These are phyloP conservation scores for Kwoniella shivajii DNA, from an alignment of 1,284 basidiomycete genomes.

Conservation along the genomic window DNA sequence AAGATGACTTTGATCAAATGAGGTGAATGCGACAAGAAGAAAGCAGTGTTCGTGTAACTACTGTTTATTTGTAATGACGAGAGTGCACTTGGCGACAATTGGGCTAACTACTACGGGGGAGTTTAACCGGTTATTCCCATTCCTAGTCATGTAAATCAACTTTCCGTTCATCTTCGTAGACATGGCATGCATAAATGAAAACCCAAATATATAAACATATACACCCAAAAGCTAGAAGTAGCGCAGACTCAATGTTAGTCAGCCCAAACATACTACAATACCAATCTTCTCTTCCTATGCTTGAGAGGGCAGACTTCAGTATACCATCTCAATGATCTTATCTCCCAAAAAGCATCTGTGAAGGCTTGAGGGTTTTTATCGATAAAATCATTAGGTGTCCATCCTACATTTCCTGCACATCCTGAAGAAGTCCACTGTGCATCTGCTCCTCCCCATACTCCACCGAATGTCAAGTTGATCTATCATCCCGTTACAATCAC, in stretches of 20 bases:
- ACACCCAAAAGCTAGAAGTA: neutral
- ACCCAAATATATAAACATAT: too few species aligned
- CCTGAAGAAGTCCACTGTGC: slow-evolving; percentile 3
- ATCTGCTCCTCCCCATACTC: slow-evolving; percentile 56
- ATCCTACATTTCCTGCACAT: slow-evolving; percentile 12
- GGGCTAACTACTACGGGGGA: too few species aligned
- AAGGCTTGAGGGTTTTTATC: slow-evolving; percentile 53
- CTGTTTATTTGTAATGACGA: too few species aligned
- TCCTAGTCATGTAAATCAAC: too few species aligned
- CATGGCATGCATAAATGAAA: too few species aligned
- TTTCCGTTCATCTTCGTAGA: too few species aligned
- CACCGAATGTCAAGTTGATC: slow-evolving; percentile 72
- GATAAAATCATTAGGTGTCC: slow-evolving; percentile 49
- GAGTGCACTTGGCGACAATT: too few species aligned
- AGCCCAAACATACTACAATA: neutral
- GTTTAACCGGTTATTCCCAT: too few species aligned
- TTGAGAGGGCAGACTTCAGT: neutral
- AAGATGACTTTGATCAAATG: too few species aligned
- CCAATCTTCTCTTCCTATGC: neutral
- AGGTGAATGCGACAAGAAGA: too few species aligned
- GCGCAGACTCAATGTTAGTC: neutral
- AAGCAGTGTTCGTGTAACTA: too few species aligned
- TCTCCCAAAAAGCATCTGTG: slow-evolving; percentile 48
- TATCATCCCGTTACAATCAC: neutral
- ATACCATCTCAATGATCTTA: slow-evolving; percentile 14